Evolutionary conservation across 495 filamentous ascomycete genomes (phyloP).

Genomic region (Stereocaulon alpinum): DNA sequence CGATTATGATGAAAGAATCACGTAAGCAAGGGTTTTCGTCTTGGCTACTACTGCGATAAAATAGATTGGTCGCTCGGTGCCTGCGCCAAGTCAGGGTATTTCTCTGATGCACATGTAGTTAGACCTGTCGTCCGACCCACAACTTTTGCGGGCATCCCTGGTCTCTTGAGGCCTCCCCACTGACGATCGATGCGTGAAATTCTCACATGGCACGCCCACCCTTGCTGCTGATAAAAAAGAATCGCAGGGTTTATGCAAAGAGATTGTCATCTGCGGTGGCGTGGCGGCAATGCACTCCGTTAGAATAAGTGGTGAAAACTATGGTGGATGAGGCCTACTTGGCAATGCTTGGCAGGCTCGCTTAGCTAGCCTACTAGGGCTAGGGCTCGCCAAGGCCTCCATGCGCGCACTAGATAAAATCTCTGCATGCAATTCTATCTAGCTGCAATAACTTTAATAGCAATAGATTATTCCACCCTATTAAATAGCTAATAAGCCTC

Average conservation of each 20-base stretch:
- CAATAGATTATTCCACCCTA: too few species aligned
- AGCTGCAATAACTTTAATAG: too few species aligned
- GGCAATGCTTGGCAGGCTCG: too few species aligned
- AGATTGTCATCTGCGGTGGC: constrained; percentile 20
- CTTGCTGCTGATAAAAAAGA: constrained; percentile 24
- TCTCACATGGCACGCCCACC: constrained; percentile 25
- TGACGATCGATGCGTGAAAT: constrained; percentile 21
- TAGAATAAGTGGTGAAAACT: too few species aligned
- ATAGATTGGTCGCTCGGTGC: constrained; percentile 22
- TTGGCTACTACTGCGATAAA: constrained; percentile 17
- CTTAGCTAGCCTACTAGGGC: too few species aligned
- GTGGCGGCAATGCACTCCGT: constrained; percentile 16
- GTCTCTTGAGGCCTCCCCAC: constrained; percentile 19
- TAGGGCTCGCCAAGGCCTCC: too few species aligned
- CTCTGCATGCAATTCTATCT: too few species aligned
- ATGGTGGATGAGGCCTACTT: too few species aligned
- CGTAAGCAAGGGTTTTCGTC: constrained; percentile 23
- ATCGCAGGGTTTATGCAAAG: constrained; percentile 4
- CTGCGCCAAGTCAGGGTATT: constrained; percentile 25
- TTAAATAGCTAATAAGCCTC: too few species aligned
- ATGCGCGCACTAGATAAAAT: too few species aligned
- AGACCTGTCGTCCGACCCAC: background rate
- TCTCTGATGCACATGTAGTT: constrained; percentile 20
- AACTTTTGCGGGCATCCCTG: constrained; percentile 19
- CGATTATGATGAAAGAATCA: constrained; percentile 22